Conservation (phyloP, 352 stramenopile species). For the Phytophthora foliorum region DNA sequence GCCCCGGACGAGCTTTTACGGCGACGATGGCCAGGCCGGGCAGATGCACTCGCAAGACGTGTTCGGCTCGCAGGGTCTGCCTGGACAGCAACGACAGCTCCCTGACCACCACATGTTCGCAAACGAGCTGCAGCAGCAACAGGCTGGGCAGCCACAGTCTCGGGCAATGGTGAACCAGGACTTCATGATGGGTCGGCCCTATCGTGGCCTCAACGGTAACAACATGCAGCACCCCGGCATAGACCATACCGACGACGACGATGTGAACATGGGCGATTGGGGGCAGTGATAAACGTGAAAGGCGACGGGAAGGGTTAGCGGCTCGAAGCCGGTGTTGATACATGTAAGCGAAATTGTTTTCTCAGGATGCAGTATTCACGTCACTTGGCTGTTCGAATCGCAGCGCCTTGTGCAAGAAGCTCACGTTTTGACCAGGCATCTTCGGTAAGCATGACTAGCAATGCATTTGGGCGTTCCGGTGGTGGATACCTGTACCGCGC, state of each 20-base stretch:
- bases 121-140: conserved; percentile 53
- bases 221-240: conserved; percentile 54
- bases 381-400: no score
- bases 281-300: conserved; percentile 31
- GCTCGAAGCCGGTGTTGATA: conserved; percentile 9
- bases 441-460: no score
- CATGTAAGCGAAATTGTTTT: conserved; percentile 25
- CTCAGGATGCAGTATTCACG: no score
- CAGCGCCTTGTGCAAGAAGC: no score
- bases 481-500: background rate
- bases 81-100: conserved; percentile 47
- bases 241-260: conserved; percentile 54
- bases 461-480: no score
- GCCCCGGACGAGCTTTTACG: conserved; percentile 53
- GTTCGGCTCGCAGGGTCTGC: conserved; percentile 52
- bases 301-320: conserved; percentile 8
- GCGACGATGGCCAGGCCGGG: conserved; percentile 44
- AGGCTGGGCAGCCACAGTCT: conserved; percentile 45
- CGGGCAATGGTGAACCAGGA: conserved; percentile 52
- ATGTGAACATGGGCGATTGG: conserved; percentile 77
- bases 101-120: conserved; percentile 54
- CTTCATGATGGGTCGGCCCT: conserved; percentile 59
- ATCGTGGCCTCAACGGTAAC: conserved; percentile 53
- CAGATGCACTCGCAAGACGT: conserved; percentile 64
- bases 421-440: no score